These are phyloP conservation scores for Aspergillus flavus DNA, from an alignment of 2,329 filamentous ascomycete species.

Conservation along the genomic window DNA sequence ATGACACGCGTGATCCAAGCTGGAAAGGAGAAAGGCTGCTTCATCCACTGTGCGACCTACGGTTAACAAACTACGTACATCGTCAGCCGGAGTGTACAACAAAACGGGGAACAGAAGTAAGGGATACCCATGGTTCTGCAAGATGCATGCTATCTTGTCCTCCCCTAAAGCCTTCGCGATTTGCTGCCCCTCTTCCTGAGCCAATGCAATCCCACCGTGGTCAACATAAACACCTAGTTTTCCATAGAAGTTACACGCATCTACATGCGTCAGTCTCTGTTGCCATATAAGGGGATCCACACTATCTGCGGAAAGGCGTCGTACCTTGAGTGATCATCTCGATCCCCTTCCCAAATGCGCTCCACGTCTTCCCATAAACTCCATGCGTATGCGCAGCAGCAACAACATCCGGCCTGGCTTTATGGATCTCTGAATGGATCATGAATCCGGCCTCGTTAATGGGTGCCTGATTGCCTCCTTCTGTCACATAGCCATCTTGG, in stretches of 20 bases:
- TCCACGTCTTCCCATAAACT: conserved; percentile 64
- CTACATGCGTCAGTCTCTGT: conserved; percentile 21
- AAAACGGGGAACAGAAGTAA: not conserved
- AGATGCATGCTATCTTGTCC: conserved; percentile 44
- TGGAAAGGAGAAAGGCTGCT: conserved; percentile 42
- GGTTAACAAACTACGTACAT: conserved; percentile 37
- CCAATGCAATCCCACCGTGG: conserved; percentile 45
- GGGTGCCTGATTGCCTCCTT: conserved; percentile 42
- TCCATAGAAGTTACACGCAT: conserved; percentile 43
- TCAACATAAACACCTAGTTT: conserved; percentile 42
- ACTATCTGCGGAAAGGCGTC: not conserved
- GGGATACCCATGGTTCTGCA: conserved; percentile 45
- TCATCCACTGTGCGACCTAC: conserved; percentile 46
- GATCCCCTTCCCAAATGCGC: conserved; percentile 60
- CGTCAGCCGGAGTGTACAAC: conserved; percentile 13
- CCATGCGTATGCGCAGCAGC: conserved; percentile 63
- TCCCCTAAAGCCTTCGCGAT: conserved; percentile 43
- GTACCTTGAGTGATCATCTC: conserved; percentile 64
- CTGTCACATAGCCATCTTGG: conserved; percentile 42
- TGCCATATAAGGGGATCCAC: not conserved
- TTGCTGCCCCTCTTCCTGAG: conserved; percentile 41
- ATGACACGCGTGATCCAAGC: conserved; percentile 46
- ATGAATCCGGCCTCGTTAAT: conserved; percentile 56
- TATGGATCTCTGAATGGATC: conserved; percentile 63
- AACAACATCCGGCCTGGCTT: conserved; percentile 60